phyloP scores from a whole-genome alignment of 805 yeast genomes.

The Candida verbasci region DNA sequence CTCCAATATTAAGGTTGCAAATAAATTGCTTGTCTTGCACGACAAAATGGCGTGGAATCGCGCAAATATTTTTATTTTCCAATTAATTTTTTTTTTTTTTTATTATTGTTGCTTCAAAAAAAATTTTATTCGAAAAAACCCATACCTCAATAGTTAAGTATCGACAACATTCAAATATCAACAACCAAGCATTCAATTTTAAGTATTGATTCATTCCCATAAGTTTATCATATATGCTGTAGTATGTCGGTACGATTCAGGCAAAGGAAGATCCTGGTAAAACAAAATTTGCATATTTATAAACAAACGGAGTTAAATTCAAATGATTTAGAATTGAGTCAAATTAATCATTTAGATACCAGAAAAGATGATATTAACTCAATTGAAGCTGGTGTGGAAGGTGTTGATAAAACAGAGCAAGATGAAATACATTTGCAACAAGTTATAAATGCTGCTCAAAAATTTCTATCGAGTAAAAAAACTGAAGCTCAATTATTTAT shows the following conservation, averaged over 20 bases:
- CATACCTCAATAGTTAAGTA: constrained; percentile 1
- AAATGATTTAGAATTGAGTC: constrained; percentile 40
- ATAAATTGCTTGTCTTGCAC: too few relatives aligned
- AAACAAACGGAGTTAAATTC: constrained; percentile 79
- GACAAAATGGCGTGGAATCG: too few relatives aligned
- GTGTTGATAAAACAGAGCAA: constrained; percentile 97
- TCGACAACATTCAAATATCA: neutral
- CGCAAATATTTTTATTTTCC: too few relatives aligned
- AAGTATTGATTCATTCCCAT: too few relatives aligned
- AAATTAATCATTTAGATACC: constrained; percentile 35
- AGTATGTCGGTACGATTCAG: constrained; percentile 64
- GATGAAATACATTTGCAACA: constrained; percentile 94
- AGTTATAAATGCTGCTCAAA: constrained; percentile 77
- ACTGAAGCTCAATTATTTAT: constrained; percentile 52
- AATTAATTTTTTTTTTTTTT: too few relatives aligned
- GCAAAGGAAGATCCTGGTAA: constrained; percentile 91
- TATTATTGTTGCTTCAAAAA: too few relatives aligned
- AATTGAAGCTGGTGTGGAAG: constrained; percentile 97
- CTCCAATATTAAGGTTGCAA: too few relatives aligned
- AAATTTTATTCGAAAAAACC: too few relatives aligned
- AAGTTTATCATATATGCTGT: too few relatives aligned
- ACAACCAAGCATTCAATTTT: neutral
- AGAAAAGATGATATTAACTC: constrained; percentile 73
- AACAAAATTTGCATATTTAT: constrained; percentile 75
- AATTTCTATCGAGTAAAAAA: constrained; percentile 41